Conservation (phyloP, 495 filamentous ascomycete species). For the Xylaria scruposa region DNA sequence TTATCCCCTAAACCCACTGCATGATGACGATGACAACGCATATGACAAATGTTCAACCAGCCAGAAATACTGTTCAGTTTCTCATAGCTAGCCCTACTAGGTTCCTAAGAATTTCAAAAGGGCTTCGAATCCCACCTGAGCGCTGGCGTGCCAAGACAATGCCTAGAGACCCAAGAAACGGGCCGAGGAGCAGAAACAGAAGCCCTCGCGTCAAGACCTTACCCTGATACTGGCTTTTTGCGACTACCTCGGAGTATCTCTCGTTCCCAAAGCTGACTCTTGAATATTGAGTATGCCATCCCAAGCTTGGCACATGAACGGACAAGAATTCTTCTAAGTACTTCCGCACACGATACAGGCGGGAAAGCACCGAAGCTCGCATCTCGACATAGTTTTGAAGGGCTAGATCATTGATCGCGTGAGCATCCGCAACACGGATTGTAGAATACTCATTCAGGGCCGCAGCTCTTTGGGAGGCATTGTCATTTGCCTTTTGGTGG, state of each 20-base stretch:
- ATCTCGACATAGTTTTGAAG: conserved; percentile 93
- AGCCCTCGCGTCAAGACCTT: conserved; percentile 56
- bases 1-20: conserved; percentile 12
- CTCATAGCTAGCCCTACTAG: background rate
- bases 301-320: conserved; percentile 73
- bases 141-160: conserved; percentile 31
- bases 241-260: conserved; percentile 83
- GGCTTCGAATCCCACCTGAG: conserved; percentile 21
- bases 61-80: background rate
- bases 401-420: conserved; percentile 92
- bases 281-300: conserved; percentile 93
- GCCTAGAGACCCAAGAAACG: conserved; percentile 36
- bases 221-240: conserved; percentile 71
- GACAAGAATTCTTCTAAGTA: conserved; percentile 83
- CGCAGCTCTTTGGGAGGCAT: conserved; percentile 51
- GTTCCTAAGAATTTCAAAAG: conserved; percentile 7
- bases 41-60: background rate
- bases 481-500: conserved; percentile 24
- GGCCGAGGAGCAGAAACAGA: conserved; percentile 37
- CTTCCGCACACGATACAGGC: conserved; percentile 79
- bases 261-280: conserved; percentile 92
- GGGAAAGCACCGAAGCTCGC: conserved; percentile 78
- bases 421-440: conserved; percentile 75
- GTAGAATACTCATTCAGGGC: conserved; percentile 78
- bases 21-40: conserved; percentile 16